phyloP scores from a whole-genome alignment of 345 rosid genomes.

The Combretum micranthum region DNA sequence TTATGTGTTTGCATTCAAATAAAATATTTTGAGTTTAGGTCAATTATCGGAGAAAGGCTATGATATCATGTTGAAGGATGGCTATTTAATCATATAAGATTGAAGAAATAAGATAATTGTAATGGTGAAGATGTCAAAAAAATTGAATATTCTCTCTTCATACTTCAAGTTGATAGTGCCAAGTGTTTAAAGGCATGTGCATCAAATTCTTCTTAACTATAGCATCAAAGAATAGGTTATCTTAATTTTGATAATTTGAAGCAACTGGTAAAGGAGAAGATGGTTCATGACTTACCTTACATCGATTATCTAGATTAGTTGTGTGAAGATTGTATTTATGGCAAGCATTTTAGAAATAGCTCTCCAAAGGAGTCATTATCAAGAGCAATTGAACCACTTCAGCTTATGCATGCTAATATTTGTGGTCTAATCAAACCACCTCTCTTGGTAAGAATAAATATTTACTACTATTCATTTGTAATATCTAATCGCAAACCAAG shows the following conservation, averaged over 20 bases:
- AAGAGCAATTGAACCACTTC: too few species aligned
- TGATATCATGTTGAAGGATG: not conserved
- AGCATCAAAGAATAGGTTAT: not conserved
- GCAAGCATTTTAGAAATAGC: too few species aligned
- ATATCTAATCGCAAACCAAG: too few species aligned
- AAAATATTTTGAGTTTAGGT: not conserved
- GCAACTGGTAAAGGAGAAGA: not conserved
- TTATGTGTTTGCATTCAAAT: not conserved
- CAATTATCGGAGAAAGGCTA: slow-evolving; percentile 1
- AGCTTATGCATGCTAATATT: too few species aligned
- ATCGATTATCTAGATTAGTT: not conserved
- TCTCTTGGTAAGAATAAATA: too few species aligned
- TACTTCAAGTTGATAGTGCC: not conserved
- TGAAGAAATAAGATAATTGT: not conserved
- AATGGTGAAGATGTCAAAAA: not conserved
- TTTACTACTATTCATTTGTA: too few species aligned
- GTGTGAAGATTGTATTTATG: too few species aligned
- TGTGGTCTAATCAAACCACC: too few species aligned
- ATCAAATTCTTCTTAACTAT: not conserved
- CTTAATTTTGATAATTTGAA: slow-evolving; percentile 4
- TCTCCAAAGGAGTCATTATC: too few species aligned
- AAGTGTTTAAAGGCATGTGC: not conserved
- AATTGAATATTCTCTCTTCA: not conserved
- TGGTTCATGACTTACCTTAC: slow-evolving; percentile 1
- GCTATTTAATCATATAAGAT: not conserved